Evolutionary conservation across 805 yeast genomes (phyloP).

Genomic region (Saturnispora sanitii): DNA sequence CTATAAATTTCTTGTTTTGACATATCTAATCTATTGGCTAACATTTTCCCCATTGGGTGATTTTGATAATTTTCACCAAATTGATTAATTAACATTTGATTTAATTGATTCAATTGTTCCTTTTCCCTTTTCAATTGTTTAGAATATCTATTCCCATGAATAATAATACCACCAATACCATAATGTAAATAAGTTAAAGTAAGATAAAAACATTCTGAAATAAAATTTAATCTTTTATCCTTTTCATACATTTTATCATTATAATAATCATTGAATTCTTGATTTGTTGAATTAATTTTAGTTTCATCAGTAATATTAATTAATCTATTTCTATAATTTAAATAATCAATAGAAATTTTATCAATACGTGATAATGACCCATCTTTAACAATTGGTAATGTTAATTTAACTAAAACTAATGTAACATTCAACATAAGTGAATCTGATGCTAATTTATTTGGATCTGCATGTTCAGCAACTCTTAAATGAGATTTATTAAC

Average conservation of each 20-base stretch:
- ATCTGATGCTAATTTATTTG: slow-evolving; percentile 58
- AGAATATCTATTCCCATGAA: slow-evolving; percentile 45
- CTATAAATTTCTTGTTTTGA: slow-evolving; percentile 27
- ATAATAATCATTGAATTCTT: slow-evolving; percentile 55
- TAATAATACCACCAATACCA: slow-evolving; percentile 75
- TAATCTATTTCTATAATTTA: slow-evolving; percentile 39
- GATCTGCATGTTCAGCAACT: slow-evolving; percentile 74
- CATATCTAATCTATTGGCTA: slow-evolving; percentile 23
- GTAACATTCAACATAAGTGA: slow-evolving; percentile 76
- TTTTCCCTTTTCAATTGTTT: slow-evolving; percentile 39
- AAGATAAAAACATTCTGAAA: slow-evolving; percentile 82
- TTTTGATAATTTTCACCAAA: slow-evolving; percentile 5
- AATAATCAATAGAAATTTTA: slow-evolving; percentile 66
- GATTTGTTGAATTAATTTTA: slow-evolving; percentile 64
- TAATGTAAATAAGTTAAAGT: slow-evolving; percentile 74
- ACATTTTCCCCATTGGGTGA: slow-evolving; percentile 24
- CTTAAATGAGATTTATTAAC: slow-evolving; percentile 81
- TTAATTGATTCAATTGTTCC: slow-evolving; percentile 45
- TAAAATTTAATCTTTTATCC: slow-evolving; percentile 47
- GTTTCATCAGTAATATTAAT: slow-evolving; percentile 74
- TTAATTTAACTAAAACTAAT: slow-evolving; percentile 54
- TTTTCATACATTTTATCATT: slow-evolving; percentile 28
- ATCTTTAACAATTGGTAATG: slow-evolving; percentile 72
- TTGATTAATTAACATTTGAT: slow-evolving; percentile 25
- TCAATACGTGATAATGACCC: slow-evolving; percentile 51